These are phyloP conservation scores for Tephrocybe rancida DNA, from an alignment of 768 basidiomycete species.

Conservation along the genomic window DNA sequence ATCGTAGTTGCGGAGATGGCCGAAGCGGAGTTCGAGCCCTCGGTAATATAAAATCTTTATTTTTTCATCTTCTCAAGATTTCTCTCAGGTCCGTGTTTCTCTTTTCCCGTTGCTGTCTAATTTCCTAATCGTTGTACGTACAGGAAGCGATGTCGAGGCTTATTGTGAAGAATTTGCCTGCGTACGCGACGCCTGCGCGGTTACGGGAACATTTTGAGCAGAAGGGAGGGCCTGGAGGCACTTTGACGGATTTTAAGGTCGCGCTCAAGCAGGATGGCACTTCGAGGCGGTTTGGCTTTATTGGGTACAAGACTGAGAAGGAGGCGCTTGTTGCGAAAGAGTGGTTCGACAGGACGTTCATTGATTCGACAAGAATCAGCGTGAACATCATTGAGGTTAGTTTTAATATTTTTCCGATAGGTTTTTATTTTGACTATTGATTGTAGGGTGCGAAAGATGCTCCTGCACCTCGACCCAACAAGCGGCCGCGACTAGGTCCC, in stretches of 20 bases:
- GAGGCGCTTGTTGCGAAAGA: slow-evolving; percentile 76
- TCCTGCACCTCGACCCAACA: slow-evolving; percentile 67
- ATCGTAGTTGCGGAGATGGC: slow-evolving; percentile 20
- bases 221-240: slow-evolving; percentile 59
- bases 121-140: background rate
- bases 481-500: slow-evolving; percentile 57
- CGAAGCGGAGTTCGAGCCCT: slow-evolving; percentile 23
- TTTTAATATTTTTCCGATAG: slow-evolving; percentile 14
- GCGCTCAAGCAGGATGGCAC: slow-evolving; percentile 77
- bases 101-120: background rate
- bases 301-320: slow-evolving; percentile 82
- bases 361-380: slow-evolving; percentile 76
- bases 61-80: slow-evolving; percentile 22
- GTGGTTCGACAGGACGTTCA: slow-evolving; percentile 86
- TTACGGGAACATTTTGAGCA: slow-evolving; percentile 73
- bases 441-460: slow-evolving; percentile 69
- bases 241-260: slow-evolving; percentile 86
- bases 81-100: slow-evolving; percentile 22
- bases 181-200: slow-evolving; percentile 62
- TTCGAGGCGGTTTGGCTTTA: slow-evolving; percentile 87
- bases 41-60: slow-evolving; percentile 13
- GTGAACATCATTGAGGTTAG: slow-evolving; percentile 81
- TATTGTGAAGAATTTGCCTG: slow-evolving; percentile 80
- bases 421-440: background rate
- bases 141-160: slow-evolving; percentile 69